These are phyloP conservation scores for Penicillium cosmopolitanum DNA, from an alignment of 495 filamentous ascomycete genomes.

Conservation along the genomic window DNA sequence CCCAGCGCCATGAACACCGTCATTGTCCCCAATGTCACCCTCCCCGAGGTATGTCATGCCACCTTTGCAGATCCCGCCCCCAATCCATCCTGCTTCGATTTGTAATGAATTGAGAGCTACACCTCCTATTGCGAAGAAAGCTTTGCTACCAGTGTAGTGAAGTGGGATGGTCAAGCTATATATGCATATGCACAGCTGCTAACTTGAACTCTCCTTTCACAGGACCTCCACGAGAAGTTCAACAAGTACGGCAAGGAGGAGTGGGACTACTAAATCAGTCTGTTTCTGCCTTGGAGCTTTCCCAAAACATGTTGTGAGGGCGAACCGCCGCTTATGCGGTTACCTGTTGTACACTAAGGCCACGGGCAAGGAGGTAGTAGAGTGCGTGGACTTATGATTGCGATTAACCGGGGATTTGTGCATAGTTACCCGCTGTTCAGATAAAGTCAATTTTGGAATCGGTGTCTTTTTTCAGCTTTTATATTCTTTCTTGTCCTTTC, in stretches of 20 bases:
- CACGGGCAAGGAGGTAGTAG: conserved; percentile 28
- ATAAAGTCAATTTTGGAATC: conserved; percentile 41
- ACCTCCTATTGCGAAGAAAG: no score
- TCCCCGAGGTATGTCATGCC: conserved; percentile 74
- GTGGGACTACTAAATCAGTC: conserved; percentile 46
- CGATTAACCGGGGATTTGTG: conserved; percentile 39
- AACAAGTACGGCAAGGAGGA: conserved; percentile 99
- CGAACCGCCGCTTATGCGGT: conserved; percentile 51
- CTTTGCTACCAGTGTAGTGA: no score
- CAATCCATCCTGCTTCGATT: not conserved
- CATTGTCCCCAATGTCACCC: conserved; percentile 86
- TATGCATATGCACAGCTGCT: not conserved
- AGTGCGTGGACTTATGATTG: conserved; percentile 26
- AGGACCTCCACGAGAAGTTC: conserved; percentile 91
- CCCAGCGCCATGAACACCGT: conserved; percentile 94
- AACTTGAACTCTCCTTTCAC: conserved; percentile 8
- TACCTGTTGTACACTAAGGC: conserved; percentile 72
- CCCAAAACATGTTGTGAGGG: conserved; percentile 22
- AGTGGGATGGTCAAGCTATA: not conserved
- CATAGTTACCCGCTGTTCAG: conserved; percentile 40
- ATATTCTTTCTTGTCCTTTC: not conserved
- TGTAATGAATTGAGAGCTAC: not conserved
- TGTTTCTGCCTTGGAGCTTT: conserved; percentile 11
- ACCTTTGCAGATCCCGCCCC: conserved; percentile 5
- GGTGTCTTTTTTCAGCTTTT: conserved; percentile 25